phyloP scores from a whole-genome alignment of 148 eudicot genomes.

The Vaccinium darrowii region DNA sequence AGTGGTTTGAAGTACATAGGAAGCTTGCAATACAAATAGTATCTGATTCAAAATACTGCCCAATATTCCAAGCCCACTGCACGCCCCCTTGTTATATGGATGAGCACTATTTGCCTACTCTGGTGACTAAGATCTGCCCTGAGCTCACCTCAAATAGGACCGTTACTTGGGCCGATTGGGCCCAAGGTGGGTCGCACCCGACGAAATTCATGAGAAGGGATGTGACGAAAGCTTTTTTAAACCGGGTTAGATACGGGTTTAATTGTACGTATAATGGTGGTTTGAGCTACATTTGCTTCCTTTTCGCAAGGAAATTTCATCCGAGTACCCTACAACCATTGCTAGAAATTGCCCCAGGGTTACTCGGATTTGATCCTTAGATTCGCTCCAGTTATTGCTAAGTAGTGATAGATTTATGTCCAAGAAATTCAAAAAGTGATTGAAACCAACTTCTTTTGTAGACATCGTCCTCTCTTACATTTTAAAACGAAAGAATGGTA shows the following conservation, averaged over 20 bases:
- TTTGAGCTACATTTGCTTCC: slow-evolving; percentile 33
- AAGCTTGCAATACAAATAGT: slow-evolving; percentile 52
- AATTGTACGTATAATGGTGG: slow-evolving; percentile 40
- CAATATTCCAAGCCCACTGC: slow-evolving; percentile 49
- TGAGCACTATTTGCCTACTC: slow-evolving; percentile 84
- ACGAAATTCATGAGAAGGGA: slow-evolving; percentile 31
- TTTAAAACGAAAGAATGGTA: too few species aligned
- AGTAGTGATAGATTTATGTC: neutral
- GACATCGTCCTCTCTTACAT: too few species aligned
- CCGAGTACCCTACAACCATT: slow-evolving; percentile 42
- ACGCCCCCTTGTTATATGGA: slow-evolving; percentile 74
- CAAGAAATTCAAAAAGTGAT: neutral
- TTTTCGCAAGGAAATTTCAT: slow-evolving; percentile 59
- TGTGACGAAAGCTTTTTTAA: slow-evolving; percentile 30
- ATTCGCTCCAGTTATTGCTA: neutral
- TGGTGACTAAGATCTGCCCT: slow-evolving; percentile 50
- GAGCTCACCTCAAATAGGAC: slow-evolving; percentile 41
- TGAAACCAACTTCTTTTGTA: neutral
- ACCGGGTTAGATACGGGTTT: slow-evolving; percentile 25
- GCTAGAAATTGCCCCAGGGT: slow-evolving; percentile 35
- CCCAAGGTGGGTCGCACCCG: slow-evolving; percentile 50
- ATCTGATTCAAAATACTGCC: slow-evolving; percentile 52
- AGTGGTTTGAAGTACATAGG: slow-evolving; percentile 81
- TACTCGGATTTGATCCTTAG: slow-evolving; percentile 32
- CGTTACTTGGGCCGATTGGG: slow-evolving; percentile 61